Percentiles rank a stretch among this genome's conserved stretches.
Evolutionary conservation across 2,329 filamentous ascomycete genomes (phyloP).

Genomic region (Xylaria sp.): DNA sequence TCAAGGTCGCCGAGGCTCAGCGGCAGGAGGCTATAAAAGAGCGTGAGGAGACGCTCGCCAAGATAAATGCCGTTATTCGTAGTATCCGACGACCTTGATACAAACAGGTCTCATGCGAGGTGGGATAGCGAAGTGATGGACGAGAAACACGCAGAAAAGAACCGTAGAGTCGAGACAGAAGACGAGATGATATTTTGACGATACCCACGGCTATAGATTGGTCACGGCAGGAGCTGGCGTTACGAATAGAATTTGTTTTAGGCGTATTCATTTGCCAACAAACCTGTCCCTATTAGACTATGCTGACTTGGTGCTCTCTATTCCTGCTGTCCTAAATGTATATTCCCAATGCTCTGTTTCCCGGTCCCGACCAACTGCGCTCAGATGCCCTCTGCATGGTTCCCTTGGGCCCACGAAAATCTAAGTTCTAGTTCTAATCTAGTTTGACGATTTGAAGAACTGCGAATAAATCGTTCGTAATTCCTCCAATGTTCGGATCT

Average conservation of each 20-base stretch:
- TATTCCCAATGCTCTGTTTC: background rate
- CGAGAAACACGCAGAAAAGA: background rate
- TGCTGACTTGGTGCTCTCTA: slow-evolving; percentile 10
- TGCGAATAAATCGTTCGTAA: slow-evolving; percentile 81
- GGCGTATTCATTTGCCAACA: background rate
- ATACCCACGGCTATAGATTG: slow-evolving; percentile 39
- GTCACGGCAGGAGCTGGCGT: slow-evolving; percentile 37
- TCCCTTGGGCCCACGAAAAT: background rate
- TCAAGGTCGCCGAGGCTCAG: slow-evolving; percentile 70
- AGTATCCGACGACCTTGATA: slow-evolving; percentile 61
- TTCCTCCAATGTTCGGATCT: slow-evolving; percentile 80
- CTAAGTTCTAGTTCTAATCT: background rate
- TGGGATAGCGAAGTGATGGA: background rate
- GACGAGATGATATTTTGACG: slow-evolving; percentile 27
- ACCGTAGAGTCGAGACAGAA: background rate
- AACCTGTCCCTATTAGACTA: background rate
- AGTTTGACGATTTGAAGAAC: slow-evolving; percentile 73
- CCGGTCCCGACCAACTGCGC: background rate
- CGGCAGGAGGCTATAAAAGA: slow-evolving; percentile 71
- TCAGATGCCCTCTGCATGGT: background rate
- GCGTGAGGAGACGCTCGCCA: slow-evolving; percentile 67
- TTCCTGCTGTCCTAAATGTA: background rate
- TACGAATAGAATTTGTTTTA: slow-evolving; percentile 17
- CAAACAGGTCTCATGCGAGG: background rate
- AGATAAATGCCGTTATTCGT: slow-evolving; percentile 69